Conservation (phyloP, 352 stramenopile species). For the Blastocystis sp. region DNA sequence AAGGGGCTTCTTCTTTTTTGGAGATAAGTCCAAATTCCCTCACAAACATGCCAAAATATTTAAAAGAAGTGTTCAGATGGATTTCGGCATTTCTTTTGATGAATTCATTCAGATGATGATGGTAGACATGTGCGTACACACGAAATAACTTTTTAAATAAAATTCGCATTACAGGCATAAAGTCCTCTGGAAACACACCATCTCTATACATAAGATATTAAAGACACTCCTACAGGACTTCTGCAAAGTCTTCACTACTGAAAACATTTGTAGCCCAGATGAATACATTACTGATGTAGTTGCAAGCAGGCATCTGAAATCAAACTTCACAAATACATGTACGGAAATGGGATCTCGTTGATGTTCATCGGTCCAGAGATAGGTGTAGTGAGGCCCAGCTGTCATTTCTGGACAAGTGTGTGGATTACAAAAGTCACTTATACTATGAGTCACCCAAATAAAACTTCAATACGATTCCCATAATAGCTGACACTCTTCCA, state of each 20-base stretch:
- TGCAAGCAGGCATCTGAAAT: constrained; percentile 27
- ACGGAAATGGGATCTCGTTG: constrained; percentile 20
- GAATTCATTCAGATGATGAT: constrained; percentile 85
- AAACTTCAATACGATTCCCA: constrained; percentile 11
- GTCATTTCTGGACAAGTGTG: constrained; percentile 53
- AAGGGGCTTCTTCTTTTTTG: constrained; percentile 86
- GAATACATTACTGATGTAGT: constrained; percentile 59
- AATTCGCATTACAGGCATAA: constrained; percentile 79
- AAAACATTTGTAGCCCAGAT: constrained; percentile 45
- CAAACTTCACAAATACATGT: neutral
- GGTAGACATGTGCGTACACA: constrained; percentile 93
- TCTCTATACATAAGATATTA: constrained; percentile 57
- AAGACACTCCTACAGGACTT: neutral
- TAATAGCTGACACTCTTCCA: constrained; percentile 28
- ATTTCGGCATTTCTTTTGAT: constrained; percentile 88
- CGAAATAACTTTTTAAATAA: constrained; percentile 93
- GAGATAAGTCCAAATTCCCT: constrained; percentile 90
- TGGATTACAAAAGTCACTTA: constrained; percentile 14
- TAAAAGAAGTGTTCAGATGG: constrained; percentile 95
- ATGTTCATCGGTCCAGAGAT: constrained; percentile 49
- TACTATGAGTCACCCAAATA: neutral
- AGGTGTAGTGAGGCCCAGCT: constrained; percentile 56
- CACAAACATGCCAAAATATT: constrained; percentile 95
- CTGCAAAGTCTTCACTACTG: neutral
- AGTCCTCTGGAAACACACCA: constrained; percentile 78